Conservation (phyloP, 169 alveolate genomes). For the Blepharisma undulans region DNA sequence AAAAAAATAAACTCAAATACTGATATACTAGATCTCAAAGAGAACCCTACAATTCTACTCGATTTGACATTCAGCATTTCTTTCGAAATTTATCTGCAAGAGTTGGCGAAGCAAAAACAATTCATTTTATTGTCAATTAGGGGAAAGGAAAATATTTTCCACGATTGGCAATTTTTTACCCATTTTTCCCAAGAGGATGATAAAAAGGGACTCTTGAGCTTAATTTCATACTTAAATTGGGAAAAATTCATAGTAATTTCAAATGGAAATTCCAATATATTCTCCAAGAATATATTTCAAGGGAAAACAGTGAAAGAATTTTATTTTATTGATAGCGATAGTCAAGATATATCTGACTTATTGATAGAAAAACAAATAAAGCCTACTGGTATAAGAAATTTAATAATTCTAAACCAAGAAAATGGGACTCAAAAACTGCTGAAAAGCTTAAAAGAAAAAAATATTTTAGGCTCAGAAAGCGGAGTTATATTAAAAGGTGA, state of each 20-base stretch:
- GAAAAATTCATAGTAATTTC: not conserved
- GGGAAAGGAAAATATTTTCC: not conserved
- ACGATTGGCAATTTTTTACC: not conserved
- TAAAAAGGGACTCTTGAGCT: not conserved
- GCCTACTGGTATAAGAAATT: not conserved
- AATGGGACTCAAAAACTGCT: not conserved
- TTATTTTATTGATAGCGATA: not conserved
- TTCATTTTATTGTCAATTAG: not conserved
- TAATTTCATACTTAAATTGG: not conserved
- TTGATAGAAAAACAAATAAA: not conserved
- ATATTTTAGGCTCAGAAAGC: not conserved
- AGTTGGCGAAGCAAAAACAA: not conserved
- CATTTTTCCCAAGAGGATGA: not conserved
- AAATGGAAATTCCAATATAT: not conserved
- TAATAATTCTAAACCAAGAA: not conserved
- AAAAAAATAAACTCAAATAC: not conserved
- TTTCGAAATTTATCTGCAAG: not conserved
- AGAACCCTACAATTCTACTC: not conserved
- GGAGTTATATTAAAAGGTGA: not conserved
- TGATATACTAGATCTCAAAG: not conserved
- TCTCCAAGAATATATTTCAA: not conserved
- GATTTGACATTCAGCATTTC: not conserved
- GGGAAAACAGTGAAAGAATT: not conserved
- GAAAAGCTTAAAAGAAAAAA: not conserved
- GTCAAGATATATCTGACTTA: not conserved